These are phyloP conservation scores for Diaporthe sp. DNA, from an alignment of 2,329 filamentous ascomycete genomes.

Conservation along the genomic window DNA sequence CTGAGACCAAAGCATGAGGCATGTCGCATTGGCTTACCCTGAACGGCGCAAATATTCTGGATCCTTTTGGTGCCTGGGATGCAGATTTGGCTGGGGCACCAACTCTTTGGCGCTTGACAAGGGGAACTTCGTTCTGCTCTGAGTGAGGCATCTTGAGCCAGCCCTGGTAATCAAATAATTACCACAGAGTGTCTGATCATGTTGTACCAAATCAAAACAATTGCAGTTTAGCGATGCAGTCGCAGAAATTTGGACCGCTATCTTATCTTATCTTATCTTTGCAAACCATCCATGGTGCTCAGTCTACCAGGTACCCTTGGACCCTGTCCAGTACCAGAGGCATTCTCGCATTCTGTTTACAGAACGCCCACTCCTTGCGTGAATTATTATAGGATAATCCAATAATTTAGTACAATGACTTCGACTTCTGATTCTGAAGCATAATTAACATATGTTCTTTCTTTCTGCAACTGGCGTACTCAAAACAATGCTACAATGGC, in stretches of 20 bases:
- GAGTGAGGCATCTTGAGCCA: conserved; percentile 69
- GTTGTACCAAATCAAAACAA: not conserved
- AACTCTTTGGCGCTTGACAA: conserved; percentile 84
- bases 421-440: too few species aligned
- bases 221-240: not conserved
- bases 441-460: too few species aligned
- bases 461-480: not conserved
- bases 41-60: conserved; percentile 93
- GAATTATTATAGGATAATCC: not conserved
- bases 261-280: conserved; percentile 41
- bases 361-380: not conserved
- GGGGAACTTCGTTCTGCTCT: conserved; percentile 68
- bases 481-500: too few species aligned
- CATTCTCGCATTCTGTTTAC: not conserved
- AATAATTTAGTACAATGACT: not conserved
- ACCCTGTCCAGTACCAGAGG: not conserved
- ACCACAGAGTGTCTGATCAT: not conserved
- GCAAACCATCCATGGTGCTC: not conserved
- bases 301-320: not conserved
- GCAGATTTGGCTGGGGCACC: conserved; percentile 57
- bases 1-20: conserved; percentile 26
- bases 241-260: conserved; percentile 26
- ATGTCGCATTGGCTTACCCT: conserved; percentile 70
- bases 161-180: not conserved
- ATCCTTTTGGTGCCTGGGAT: conserved; percentile 64